Evolutionary conservation across 306 rosid genomes (phyloP), one percentile per base, ranked within the genome.

Genomic region (Glycine tomentella): DNA sequence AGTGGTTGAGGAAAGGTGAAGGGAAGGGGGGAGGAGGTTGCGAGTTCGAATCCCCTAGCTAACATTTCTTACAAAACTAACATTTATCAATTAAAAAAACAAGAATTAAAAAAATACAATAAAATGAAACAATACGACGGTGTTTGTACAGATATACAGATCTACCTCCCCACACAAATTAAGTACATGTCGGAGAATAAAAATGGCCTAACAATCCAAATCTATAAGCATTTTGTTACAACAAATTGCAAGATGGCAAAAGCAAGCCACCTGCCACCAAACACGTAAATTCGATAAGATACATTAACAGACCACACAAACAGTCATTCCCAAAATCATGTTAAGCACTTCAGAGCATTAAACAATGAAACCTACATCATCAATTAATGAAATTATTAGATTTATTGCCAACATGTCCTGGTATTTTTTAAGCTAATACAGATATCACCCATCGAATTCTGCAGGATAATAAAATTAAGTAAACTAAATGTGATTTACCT

Each of bases 401-500:
- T 17, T 49, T 12, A 64, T 57, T 82, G 46, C 55, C 15, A 80
- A 59, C 58, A 51, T 13, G 31, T 57, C 57, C 5, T 12, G 34
- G 68, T 9, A 66, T 76, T 66, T 67, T 25, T 51, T 62, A 77
- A 67, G 20, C 79, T 61, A 68, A 52, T 48, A 13, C 17, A 69
- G 34, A 78, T 83, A 53, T 38, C 69, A 69, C 59, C 51, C 48
- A 63, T 53, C 14, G 13, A 73, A 13, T 72, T 71, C 12, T 71
- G 65, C 75, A 45, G 40, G 38, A 69, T 40, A 63, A 67, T 13
- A 31, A 44, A 61, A 49, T 42, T 16, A 80, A 16, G 45, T 13
- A 58, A 48, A 57, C 14, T 38, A 72, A 56, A 49, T 9, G 70
- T 46, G 2, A 65, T 13, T 58, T 80, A 94, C 97, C 97, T 85